Conservation (phyloP, 2,329 filamentous ascomycete species). For the Cercospora berteroae region DNA sequence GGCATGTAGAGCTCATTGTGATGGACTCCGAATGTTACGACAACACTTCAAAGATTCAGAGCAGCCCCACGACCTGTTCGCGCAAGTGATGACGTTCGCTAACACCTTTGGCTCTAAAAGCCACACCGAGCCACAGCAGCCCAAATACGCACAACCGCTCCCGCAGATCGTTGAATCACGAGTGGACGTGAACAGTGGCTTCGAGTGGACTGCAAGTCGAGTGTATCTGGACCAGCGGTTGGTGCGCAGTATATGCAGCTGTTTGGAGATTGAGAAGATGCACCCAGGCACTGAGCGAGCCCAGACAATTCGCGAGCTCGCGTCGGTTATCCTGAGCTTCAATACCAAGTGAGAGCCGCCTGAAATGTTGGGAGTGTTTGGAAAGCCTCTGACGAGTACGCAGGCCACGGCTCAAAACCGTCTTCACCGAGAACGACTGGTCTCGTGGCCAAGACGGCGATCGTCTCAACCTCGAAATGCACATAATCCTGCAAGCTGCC, state of each 20-base stretch:
- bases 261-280: constrained; percentile 11
- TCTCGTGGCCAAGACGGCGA: constrained; percentile 14
- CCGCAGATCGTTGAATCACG: constrained; percentile 13
- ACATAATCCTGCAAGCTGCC: constrained; percentile 20
- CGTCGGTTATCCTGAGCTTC: constrained; percentile 10
- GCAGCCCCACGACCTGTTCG: constrained; percentile 14
- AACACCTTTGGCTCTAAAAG: constrained; percentile 16
- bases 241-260: constrained; percentile 11
- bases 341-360: constrained; percentile 9
- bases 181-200: constrained; percentile 10
- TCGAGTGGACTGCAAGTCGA: constrained; percentile 6
- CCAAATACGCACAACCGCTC: constrained; percentile 6
- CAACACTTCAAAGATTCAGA: constrained; percentile 12
- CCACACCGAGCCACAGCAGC: not conserved
- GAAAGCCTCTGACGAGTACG: not conserved
- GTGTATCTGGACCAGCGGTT: constrained; percentile 15
- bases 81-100: constrained; percentile 17
- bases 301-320: constrained; percentile 8
- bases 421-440: constrained; percentile 5
- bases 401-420: not conserved
- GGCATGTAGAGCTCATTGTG: constrained; percentile 19
- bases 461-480: constrained; percentile 18
- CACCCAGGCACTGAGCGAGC: not conserved
- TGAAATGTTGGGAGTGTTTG: not conserved
- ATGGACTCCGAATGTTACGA: constrained; percentile 16